Evolutionary conservation across 1,284 basidiomycete genomes (phyloP), one percentile per base, ranked within the genome.

Genomic region (Ustilago loliicola): DNA sequence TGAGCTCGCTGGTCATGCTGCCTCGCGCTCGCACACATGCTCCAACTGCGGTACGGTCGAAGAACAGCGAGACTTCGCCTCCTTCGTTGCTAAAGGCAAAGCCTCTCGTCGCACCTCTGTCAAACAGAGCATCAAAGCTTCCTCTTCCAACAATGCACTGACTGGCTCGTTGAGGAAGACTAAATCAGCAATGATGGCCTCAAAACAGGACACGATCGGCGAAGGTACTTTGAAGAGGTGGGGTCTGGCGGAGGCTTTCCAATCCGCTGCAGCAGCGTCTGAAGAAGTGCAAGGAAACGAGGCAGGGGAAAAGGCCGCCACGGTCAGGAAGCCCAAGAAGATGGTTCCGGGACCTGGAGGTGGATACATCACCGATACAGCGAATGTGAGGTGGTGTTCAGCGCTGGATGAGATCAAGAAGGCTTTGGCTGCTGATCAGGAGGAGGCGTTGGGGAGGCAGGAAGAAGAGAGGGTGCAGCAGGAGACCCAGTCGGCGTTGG

Each of bases 391-490:
- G 21, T 83, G 81, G 81, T 80, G 81, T 62, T 70, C 62, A 15
- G 81, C 81, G 6, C 32, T 83, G 48, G 73, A 79, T 25, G 81
- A 83, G 66, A 83, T 83, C 66, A 81, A 80, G 40, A 72, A 72
- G 61, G 81, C 81, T 10, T 55, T 83, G 2, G 72, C 72, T 1
- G 61, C 36, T 2, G 64, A 59, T 21, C 53, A 66, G 17, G 42
- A 55, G 21, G 59, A 62, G 1, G 45, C 40, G 1, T 48, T 47
- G 27, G 57, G 30, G 17, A 62, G n/a, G 7, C 25, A 59, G 34
- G 59, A 69, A 30, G 55, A 59, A 47, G 64, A 48, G 25, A 38
- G 34, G 11, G 60, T 40, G 23, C 56, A 67, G 50, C 55, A 56
- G n/a, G 72, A 64, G 51, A 74, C 58, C 2, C 32, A 66, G 62